phyloP scores from a whole-genome alignment of 495 filamentous ascomycete species.

The Parathielavia appendiculata region DNA sequence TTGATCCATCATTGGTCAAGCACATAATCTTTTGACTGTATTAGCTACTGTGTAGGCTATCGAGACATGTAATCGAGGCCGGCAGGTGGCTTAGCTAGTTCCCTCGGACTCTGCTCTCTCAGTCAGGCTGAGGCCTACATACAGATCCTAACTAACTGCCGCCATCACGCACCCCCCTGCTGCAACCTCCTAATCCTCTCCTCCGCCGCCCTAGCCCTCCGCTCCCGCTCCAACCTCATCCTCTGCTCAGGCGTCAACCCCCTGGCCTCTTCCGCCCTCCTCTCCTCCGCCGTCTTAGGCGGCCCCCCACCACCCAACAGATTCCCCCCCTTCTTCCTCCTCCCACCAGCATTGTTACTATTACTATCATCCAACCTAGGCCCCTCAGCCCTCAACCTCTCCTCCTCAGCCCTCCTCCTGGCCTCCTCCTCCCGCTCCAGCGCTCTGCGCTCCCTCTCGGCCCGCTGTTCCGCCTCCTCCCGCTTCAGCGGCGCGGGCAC shows the following conservation, averaged over 20 bases:
- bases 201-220: constrained; percentile 79
- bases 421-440: constrained; percentile 58
- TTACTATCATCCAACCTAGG: constrained; percentile 36
- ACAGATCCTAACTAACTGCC: too few relatives aligned
- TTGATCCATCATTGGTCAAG: too few relatives aligned
- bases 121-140: too few relatives aligned
- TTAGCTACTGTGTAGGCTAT: too few relatives aligned
- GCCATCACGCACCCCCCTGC: not conserved
- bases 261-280: constrained; percentile 72
- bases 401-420: constrained; percentile 60
- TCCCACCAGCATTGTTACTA: not conserved
- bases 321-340: constrained; percentile 33
- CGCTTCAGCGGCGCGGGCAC: constrained; percentile 66
- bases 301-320: constrained; percentile 46
- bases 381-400: constrained; percentile 51
- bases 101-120: too few relatives aligned
- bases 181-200: constrained; percentile 71
- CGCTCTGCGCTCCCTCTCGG: constrained; percentile 56
- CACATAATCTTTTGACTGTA: too few relatives aligned
- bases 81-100: too few relatives aligned
- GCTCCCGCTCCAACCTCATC: constrained; percentile 72
- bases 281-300: constrained; percentile 66
- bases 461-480: constrained; percentile 61
- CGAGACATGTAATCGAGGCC: too few relatives aligned
- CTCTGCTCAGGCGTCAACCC: constrained; percentile 82